These are phyloP conservation scores for Tolypocladium ovalisporum DNA, from an alignment of 2,329 filamentous ascomycete species.

Conservation along the genomic window DNA sequence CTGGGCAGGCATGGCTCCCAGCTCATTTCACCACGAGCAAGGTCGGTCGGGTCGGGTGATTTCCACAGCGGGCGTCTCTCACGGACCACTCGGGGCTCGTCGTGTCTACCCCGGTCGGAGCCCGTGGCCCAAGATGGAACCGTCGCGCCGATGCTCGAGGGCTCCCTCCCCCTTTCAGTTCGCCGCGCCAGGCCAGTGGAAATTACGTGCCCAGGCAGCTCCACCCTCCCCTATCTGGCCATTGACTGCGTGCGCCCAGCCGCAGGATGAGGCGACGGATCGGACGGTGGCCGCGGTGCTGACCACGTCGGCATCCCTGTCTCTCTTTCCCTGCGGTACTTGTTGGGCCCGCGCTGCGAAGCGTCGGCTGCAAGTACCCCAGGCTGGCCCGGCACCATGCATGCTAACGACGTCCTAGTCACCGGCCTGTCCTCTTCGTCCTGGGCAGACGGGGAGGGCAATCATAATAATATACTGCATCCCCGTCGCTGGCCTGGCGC, in stretches of 20 bases:
- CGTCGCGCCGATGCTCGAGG: not conserved
- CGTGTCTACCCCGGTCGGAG: not conserved
- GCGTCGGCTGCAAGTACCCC: not conserved
- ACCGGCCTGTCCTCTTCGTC: constrained; percentile 3
- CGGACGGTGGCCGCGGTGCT: constrained; percentile 15
- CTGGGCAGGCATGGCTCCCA: not conserved
- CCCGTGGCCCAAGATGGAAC: not conserved
- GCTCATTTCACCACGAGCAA: not conserved
- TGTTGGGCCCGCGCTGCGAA: not conserved
- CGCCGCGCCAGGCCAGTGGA: constrained; percentile 3
- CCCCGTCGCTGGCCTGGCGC: constrained; percentile 21
- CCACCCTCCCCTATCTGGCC: constrained; percentile 8
- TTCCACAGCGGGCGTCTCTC: not conserved
- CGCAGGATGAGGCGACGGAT: constrained; percentile 1
- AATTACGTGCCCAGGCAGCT: constrained; percentile 8
- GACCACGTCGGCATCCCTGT: constrained; percentile 6
- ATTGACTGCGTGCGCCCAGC: not conserved
- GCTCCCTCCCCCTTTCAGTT: not conserved
- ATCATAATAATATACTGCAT: constrained; percentile 26
- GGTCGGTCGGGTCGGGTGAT: not conserved
- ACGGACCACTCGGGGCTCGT: not conserved
- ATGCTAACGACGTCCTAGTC: constrained; percentile 2
- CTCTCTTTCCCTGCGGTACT: constrained; percentile 4
- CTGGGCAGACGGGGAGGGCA: not conserved
- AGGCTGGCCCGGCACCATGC: too few species aligned